phyloP scores from a whole-genome alignment of 345 rosid genomes.

The Brassica nigra region DNA sequence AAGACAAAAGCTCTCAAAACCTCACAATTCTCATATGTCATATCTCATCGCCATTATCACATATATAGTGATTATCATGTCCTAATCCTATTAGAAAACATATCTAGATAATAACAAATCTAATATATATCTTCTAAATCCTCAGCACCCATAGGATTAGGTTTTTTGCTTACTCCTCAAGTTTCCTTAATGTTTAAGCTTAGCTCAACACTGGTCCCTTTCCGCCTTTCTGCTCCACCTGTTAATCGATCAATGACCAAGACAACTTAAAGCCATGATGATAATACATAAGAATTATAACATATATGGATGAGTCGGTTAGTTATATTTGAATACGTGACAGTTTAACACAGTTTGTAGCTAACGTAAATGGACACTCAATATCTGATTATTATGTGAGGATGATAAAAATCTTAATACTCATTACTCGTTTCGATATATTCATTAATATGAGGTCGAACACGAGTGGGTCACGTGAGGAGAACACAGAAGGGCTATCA shows the following conservation, averaged over 20 bases:
- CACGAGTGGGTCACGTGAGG: background rate
- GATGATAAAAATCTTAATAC: background rate
- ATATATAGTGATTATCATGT: too few relatives aligned
- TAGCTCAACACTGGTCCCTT: background rate
- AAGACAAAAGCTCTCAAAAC: too few relatives aligned
- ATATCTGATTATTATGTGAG: background rate
- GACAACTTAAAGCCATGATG: background rate
- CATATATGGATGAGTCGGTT: background rate
- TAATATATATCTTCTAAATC: too few relatives aligned
- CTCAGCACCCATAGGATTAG: too few relatives aligned
- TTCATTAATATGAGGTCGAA: background rate
- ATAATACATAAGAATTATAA: background rate
- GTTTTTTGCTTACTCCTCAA: too few relatives aligned
- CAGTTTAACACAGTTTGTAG: background rate
- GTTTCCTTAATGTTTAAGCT: too few relatives aligned
- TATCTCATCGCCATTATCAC: too few relatives aligned
- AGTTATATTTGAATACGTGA: background rate
- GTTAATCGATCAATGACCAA: background rate
- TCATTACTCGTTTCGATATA: background rate
- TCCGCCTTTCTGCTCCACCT: conserved; percentile 10
- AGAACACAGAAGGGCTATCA: background rate
- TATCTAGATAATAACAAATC: too few relatives aligned
- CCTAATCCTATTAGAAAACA: too few relatives aligned
- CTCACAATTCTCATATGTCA: too few relatives aligned
- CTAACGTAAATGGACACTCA: background rate